Conservation (phyloP, 352 stramenopile species). For the Globisporangium nunn region DNA sequence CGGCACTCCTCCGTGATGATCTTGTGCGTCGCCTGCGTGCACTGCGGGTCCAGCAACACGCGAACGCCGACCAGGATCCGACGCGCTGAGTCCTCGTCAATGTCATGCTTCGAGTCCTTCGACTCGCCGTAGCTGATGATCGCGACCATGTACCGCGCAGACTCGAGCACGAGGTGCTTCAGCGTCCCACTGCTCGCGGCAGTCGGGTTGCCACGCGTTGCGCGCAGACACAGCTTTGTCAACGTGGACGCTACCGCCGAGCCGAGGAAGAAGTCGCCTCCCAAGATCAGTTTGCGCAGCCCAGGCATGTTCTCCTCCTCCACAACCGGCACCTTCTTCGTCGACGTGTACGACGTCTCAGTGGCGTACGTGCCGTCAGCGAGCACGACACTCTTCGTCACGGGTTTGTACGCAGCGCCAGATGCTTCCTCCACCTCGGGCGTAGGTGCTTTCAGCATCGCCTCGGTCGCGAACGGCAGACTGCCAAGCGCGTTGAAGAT, state of each 20-base stretch:
- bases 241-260: slow-evolving; percentile 89
- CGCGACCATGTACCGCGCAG: slow-evolving; percentile 65
- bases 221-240: slow-evolving; percentile 95
- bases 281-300: slow-evolving; percentile 86
- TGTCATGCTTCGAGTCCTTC: slow-evolving; percentile 75
- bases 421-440: slow-evolving; percentile 11
- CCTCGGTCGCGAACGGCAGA: slow-evolving; percentile 61
- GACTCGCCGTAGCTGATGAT: slow-evolving; percentile 69
- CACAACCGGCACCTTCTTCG: slow-evolving; percentile 26
- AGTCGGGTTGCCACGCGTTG: slow-evolving; percentile 51
- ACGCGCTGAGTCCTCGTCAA: slow-evolving; percentile 93
- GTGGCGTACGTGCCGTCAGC: slow-evolving; percentile 99
- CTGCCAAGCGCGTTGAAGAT: slow-evolving; percentile 88
- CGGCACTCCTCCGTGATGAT: slow-evolving; percentile 84
- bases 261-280: slow-evolving; percentile 96
- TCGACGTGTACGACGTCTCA: slow-evolving; percentile 88
- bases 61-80: slow-evolving; percentile 94
- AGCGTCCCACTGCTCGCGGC: slow-evolving; percentile 35
- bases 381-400: slow-evolving; percentile 98
- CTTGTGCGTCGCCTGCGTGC: slow-evolving; percentile 44
- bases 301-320: slow-evolving; percentile 66
- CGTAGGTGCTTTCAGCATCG: slow-evolving; percentile 34
- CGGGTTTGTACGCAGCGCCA: slow-evolving; percentile 74
- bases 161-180: slow-evolving; percentile 69
- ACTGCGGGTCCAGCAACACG: slow-evolving; percentile 90